Percentiles rank a stretch among this genome's conserved stretches.
Conservation (phyloP, 108 stramenopile species). For the Cyclotella choctawhatcheeana region DNA sequence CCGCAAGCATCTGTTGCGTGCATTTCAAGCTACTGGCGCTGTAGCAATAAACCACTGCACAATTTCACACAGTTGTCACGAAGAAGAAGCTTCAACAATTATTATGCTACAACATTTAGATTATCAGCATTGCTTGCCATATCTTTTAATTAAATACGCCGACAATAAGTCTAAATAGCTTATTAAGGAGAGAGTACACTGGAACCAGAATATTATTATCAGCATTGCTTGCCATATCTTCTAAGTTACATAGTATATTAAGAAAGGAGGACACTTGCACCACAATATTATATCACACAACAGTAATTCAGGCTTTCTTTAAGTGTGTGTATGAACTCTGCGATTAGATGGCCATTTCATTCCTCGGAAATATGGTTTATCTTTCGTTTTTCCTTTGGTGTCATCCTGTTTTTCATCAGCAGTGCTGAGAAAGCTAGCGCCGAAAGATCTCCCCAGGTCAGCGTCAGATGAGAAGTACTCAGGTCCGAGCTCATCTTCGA, state of each 20-base stretch:
- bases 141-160: background rate
- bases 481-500: constrained; percentile 8
- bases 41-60: constrained; percentile 5
- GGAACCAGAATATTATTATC: too few species aligned
- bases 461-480: constrained; percentile 2
- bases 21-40: constrained; percentile 3
- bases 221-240: constrained; percentile 20
- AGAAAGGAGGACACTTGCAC: too few species aligned
- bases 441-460: background rate
- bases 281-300: too few species aligned
- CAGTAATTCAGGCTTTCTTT: background rate
- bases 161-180: background rate
- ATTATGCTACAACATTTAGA: constrained; percentile 67
- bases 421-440: background rate
- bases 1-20: constrained; percentile 3
- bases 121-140: constrained; percentile 49
- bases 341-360: constrained; percentile 12
- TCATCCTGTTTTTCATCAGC: background rate
- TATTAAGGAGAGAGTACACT: too few species aligned
- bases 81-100: constrained; percentile 63
- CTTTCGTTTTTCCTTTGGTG: background rate
- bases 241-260: too few species aligned
- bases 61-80: constrained; percentile 27
- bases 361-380: background rate
- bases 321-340: background rate